Evolutionary conservation across 306 rosid species (phyloP), one percentile per base, ranked within the genome.

Genomic region (Malus fusca): DNA sequence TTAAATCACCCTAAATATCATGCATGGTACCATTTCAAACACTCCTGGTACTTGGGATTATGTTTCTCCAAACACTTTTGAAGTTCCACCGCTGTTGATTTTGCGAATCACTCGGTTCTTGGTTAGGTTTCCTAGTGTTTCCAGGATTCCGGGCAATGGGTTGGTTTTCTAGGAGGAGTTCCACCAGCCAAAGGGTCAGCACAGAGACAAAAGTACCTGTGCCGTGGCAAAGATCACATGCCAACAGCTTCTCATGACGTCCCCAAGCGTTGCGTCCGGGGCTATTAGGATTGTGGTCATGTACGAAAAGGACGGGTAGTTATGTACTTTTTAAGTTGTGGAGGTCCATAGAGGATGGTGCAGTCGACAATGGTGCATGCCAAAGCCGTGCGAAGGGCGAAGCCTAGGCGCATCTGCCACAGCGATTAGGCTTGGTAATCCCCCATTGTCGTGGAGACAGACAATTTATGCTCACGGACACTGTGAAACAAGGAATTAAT

Each of bases 351-450:
- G 51, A 91, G 67, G 31, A 84, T 66, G 64, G 88, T 77, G 83
- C 80, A 82, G 14, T 86, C 90, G 0, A 88, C 89, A 72, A 91
- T 79, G 87, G 70, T 69, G 85, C 98, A 93, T 4, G 98, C 96
- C 15, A 91, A 37, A 58, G 88, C 82, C 0, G 97, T 82, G 8
- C 97, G 75, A 1, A 93, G 81, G 3, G 96, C 96, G 0, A 83
- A 84, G 23, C 78, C 83, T 6, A 91, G 28, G 17, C 90, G 89
- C 43, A 59, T 21, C 40, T 59, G 78, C 93, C 92, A 80, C 21
- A 84, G 4, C 4, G 78, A 52, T 25, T 67, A 15, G 1, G 82
- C 72, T 61, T 82, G 66, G 51, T 31, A n/a, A 64, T 8, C 79
- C 61, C 4, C 63, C 72, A 55, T 66, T 68, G 55, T 70, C 15